Evolutionary conservation across 805 yeast species (phyloP).

Genomic region (Yarrowia sp.): DNA sequence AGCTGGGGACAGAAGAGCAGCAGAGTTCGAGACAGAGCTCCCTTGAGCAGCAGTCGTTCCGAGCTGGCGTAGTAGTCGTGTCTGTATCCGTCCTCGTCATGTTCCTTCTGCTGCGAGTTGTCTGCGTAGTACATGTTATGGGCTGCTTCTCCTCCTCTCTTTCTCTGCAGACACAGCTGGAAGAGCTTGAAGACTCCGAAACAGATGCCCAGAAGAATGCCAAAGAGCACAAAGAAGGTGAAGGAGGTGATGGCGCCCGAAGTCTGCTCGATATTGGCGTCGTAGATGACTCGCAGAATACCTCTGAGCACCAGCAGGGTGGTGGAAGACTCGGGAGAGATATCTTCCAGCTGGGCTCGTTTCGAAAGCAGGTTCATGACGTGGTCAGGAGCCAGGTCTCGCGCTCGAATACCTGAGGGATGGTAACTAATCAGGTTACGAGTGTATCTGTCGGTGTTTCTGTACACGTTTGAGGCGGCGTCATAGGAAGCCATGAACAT

Average conservation of each 20-base stretch:
- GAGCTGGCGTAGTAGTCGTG: constrained; percentile 72
- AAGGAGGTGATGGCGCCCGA: constrained; percentile 82
- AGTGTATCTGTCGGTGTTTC: background rate
- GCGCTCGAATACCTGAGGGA: constrained; percentile 1
- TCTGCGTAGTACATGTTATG: constrained; percentile 2
- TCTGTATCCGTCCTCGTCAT: constrained; percentile 55
- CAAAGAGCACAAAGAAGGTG: constrained; percentile 52
- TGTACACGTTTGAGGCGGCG: background rate
- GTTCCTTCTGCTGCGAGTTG: constrained; percentile 1
- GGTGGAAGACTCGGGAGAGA: constrained; percentile 28
- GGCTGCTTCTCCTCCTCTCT: background rate
- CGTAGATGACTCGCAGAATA: constrained; percentile 75
- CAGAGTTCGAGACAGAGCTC: constrained; percentile 71
- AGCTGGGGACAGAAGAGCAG: constrained; percentile 84
- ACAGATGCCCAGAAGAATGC: constrained; percentile 3
- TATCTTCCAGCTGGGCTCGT: constrained; percentile 17
- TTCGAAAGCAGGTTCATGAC: constrained; percentile 15
- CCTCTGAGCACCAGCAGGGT: constrained; percentile 73
- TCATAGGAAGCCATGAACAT: constrained; percentile 1
- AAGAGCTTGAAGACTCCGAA: constrained; percentile 13
- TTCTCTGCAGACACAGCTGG: constrained; percentile 5
- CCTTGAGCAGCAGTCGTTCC: constrained; percentile 48
- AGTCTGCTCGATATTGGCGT: constrained; percentile 75
- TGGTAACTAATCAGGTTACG: background rate
- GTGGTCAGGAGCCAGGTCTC: constrained; percentile 22